Conservation (phyloP, 768 basidiomycete species). For the Hygrocybe punicea region DNA sequence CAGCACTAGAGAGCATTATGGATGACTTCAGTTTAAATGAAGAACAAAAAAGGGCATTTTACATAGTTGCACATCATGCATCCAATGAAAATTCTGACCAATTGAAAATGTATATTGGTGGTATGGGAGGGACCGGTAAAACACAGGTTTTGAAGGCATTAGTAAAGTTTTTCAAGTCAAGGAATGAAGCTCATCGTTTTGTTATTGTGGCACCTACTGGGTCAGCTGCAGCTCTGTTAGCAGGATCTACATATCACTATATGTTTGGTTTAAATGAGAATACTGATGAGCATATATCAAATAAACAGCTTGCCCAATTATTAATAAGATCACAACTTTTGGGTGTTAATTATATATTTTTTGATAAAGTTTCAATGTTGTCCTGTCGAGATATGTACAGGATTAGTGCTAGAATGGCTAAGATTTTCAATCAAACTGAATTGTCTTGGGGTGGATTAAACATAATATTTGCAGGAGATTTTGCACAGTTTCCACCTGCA, state of each 20-base stretch:
- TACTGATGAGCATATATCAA: not conserved
- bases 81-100: slow-evolving; percentile 1
- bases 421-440: too few relatives aligned
- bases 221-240: slow-evolving; percentile 18
- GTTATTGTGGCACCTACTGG: slow-evolving; percentile 24
- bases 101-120: slow-evolving; percentile 28
- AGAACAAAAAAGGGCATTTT: too few relatives aligned
- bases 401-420: too few relatives aligned
- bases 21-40: not conserved
- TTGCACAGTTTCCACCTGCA: too few relatives aligned
- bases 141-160: slow-evolving; percentile 20
- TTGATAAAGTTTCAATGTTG: too few relatives aligned
- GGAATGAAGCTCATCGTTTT: slow-evolving; percentile 11
- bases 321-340: too few relatives aligned
- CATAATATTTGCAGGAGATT: too few relatives aligned
- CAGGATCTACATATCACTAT: slow-evolving; percentile 26
- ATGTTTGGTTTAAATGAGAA: slow-evolving; percentile 17
- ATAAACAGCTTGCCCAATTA: too few relatives aligned
- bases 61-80: slow-evolving; percentile 28
- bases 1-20: not conserved
- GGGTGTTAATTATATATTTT: too few relatives aligned
- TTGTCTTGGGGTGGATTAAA: too few relatives aligned
- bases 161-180: slow-evolving; percentile 11
- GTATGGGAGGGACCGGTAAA: too few relatives aligned
- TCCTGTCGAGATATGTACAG: too few relatives aligned